Evolutionary conservation across 306 rosid species (phyloP).

Genomic region (Rosa persica): DNA sequence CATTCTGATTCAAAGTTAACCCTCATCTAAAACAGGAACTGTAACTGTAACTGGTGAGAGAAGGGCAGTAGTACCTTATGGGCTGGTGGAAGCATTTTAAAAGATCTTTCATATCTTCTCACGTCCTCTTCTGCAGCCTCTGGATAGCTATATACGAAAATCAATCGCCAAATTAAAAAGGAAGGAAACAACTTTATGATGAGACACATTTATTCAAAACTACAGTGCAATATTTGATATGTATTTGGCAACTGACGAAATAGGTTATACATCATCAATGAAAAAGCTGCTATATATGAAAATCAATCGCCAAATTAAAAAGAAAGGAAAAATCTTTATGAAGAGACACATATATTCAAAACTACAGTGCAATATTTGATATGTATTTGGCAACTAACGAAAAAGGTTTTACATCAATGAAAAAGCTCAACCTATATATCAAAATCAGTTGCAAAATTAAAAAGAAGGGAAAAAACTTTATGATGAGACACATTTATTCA

Average conservation of each 20-base stretch:
- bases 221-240: neutral
- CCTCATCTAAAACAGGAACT: neutral
- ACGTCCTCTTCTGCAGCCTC: slow-evolving; percentile 92
- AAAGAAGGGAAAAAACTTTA: no score
- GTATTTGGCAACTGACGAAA: neutral
- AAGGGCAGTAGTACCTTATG: slow-evolving; percentile 63
- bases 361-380: no score
- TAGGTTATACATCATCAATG: neutral
- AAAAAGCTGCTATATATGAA: neutral
- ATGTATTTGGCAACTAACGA: neutral
- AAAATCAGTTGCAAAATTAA: no score
- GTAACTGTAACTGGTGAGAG: slow-evolving; percentile 1
- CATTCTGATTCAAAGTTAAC: neutral
- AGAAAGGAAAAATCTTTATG: neutral
- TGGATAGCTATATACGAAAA: slow-evolving; percentile 63
- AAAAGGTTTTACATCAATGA: neutral
- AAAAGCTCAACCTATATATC: no score
- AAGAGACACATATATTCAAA: neutral
- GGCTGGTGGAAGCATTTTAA: slow-evolving; percentile 64
- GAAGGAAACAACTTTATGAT: neutral
- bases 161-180: neutral
- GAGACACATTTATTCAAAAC: no score
- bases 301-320: neutral
- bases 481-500: no score
- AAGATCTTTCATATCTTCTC: slow-evolving; percentile 82